Base-by-base conservation (phyloP, 768 basidiomycete genomes). In the Pleurotus giganteus region DNA sequence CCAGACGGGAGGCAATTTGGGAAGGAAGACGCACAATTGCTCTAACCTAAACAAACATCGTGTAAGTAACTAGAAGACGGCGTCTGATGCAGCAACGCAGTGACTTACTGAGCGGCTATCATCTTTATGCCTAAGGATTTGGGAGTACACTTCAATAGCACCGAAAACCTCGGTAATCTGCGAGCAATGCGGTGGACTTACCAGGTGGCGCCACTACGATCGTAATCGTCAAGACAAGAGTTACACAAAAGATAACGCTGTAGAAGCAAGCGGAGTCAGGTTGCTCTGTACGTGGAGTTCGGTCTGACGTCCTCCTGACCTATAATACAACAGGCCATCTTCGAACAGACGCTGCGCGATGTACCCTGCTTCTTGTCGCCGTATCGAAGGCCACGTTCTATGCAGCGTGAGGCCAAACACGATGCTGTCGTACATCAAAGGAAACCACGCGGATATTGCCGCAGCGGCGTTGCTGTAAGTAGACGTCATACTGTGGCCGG, bases 361-460 rank as follows among this genome's bases (percentile, higher is more conserved):
- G 45, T 67, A 82, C 12, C 70, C 66, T 2, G 69, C 65, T 65
- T 57, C 63, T 60, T 29, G 65, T 65, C 26, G 37, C 21, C 65
- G 59, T 13, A 74, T 65, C 1, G 71, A 62, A 5, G 76, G 77
- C 1, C 74, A 45, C 1, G 74, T 74, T 21, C 69, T 67, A 51
- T 65, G 61, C 21, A 79, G 60, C 0, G 76, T 78, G 17, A 79
- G 61, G 3, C 56, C 61, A 37, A 79, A 66, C 23, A 78, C 66
- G 42, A 73, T 67, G 2, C 76, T 79, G 54, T 80, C 76, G 54
- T 78, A 80, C 17, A 77, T 65, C 34, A 80, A 69, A 3, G 79
- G 79, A 1, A 80, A 60, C 78, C 78, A 80, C 1, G 78, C 79
- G 2, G 76, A 78, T 57, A 84, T 67, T 26, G 83, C 74, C 8